Evolutionary conservation across 495 filamentous ascomycete genomes (phyloP).

Genomic region (Darksidea phi): DNA sequence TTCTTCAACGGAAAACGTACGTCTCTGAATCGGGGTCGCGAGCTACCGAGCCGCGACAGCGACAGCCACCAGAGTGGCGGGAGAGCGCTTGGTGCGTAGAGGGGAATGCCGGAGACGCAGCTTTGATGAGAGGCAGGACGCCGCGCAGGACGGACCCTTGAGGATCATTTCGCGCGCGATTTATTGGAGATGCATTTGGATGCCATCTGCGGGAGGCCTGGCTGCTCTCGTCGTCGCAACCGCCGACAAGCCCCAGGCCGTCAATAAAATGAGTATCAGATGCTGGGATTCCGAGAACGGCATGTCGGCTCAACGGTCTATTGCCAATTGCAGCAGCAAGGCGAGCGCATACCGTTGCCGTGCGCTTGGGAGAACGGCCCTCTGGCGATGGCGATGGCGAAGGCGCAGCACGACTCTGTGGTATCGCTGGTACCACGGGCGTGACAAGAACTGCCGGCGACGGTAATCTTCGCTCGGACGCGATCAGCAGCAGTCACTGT

Average conservation of each 20-base stretch:
- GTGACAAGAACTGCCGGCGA: slow-evolving; percentile 11
- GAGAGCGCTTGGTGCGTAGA: too few species aligned
- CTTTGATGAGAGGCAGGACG: too few species aligned
- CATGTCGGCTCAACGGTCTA: slow-evolving; percentile 15
- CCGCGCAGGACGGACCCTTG: too few species aligned
- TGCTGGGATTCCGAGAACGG: not conserved
- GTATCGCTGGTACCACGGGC: slow-evolving; percentile 9
- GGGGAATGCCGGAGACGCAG: too few species aligned
- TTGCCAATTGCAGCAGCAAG: slow-evolving; percentile 22
- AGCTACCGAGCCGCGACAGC: not conserved
- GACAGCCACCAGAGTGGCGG: not conserved
- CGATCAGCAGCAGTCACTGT: slow-evolving; percentile 21
- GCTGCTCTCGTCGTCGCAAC: too few species aligned
- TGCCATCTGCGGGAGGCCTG: too few species aligned
- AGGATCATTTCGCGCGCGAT: too few species aligned
- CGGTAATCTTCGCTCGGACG: slow-evolving; percentile 9
- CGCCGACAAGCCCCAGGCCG: not conserved
- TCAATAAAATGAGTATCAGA: not conserved
- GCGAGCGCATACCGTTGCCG: too few species aligned
- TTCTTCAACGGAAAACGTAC: not conserved
- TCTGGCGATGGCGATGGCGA: too few species aligned
- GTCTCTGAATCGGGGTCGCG: slow-evolving; percentile 4
- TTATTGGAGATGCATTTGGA: too few species aligned
- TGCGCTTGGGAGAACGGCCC: too few species aligned
- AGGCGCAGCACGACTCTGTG: too few species aligned